phyloP scores from a whole-genome alignment of 2,329 filamentous ascomycete genomes.

The Pestalotiopsis fici region DNA sequence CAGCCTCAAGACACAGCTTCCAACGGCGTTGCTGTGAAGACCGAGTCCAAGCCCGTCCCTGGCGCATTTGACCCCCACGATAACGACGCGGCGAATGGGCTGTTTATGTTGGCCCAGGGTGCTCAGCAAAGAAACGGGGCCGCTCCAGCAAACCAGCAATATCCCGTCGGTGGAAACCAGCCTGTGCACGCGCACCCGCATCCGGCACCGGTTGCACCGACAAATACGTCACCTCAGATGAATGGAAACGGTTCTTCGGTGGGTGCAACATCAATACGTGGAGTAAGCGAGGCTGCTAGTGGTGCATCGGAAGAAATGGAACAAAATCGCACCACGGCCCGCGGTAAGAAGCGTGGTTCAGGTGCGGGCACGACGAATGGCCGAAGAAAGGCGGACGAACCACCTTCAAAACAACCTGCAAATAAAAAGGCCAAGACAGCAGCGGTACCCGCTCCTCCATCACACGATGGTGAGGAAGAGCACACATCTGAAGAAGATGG shows the following conservation, averaged over 20 bases:
- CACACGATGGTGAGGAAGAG: slow-evolving; percentile 37
- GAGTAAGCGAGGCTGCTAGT: slow-evolving; percentile 68
- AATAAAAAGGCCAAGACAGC: slow-evolving; percentile 71
- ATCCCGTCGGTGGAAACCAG: slow-evolving; percentile 45
- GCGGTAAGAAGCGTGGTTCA: slow-evolving; percentile 69
- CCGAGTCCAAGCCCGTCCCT: slow-evolving; percentile 50
- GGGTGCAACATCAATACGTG: slow-evolving; percentile 48
- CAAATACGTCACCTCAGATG: slow-evolving; percentile 53
- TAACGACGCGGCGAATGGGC: slow-evolving; percentile 91
- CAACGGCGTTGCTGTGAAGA: slow-evolving; percentile 44
- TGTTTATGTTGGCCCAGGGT: slow-evolving; percentile 85
- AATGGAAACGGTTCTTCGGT: slow-evolving; percentile 46
- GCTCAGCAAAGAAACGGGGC: slow-evolving; percentile 55
- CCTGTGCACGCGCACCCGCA: slow-evolving; percentile 53
- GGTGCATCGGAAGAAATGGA: slow-evolving; percentile 75
- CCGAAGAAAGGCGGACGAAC: slow-evolving; percentile 76
- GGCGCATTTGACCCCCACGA: slow-evolving; percentile 86
- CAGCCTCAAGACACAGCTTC: slow-evolving; percentile 52
- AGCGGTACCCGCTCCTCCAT: slow-evolving; percentile 15
- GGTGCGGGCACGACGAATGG: slow-evolving; percentile 54
- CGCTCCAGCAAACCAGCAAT: slow-evolving; percentile 48
- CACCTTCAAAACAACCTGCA: slow-evolving; percentile 60
- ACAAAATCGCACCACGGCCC: slow-evolving; percentile 62
- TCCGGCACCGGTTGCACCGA: slow-evolving; percentile 35
- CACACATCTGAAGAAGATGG: slow-evolving; percentile 54